These are phyloP conservation scores for Meira miltonrushii DNA, from an alignment of 1,284 basidiomycete genomes.

Conservation along the genomic window DNA sequence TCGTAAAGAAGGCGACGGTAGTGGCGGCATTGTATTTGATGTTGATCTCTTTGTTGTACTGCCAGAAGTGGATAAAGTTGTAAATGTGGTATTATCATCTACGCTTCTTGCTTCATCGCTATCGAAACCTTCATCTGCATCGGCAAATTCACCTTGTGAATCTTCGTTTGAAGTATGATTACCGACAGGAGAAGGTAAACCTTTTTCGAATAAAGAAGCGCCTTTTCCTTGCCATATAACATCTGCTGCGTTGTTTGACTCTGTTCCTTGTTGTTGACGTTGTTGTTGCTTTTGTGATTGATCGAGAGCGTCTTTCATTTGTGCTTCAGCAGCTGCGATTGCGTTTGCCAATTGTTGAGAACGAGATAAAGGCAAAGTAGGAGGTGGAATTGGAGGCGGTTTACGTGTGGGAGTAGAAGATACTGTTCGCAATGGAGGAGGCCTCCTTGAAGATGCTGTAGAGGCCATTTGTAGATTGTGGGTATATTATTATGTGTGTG, in stretches of 20 bases:
- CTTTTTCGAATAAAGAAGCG: conserved; percentile 4
- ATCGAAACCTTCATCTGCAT: conserved; percentile 24
- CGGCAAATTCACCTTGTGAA: conserved; percentile 2
- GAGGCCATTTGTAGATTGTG: no score
- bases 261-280: no score
- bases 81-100: conserved; percentile 22
- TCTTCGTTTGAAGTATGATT: neutral
- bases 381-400: no score
- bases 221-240: conserved; percentile 33
- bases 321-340: conserved; percentile 22
- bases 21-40: conserved; percentile 18
- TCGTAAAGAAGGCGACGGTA: conserved; percentile 22
- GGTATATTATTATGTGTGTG: no score
- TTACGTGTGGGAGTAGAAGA: no score
- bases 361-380: neutral
- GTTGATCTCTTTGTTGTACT: neutral
- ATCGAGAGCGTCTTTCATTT: conserved; percentile 28
- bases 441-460: no score
- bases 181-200: conserved; percentile 2
- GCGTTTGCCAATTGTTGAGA: conserved; percentile 10
- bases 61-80: conserved; percentile 3
- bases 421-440: no score
- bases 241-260: conserved; percentile 21
- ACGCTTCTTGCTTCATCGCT: conserved; percentile 32
- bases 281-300: no score